Base-by-base conservation (phyloP, 768 basidiomycete genomes). In the Calocera cornea region DNA sequence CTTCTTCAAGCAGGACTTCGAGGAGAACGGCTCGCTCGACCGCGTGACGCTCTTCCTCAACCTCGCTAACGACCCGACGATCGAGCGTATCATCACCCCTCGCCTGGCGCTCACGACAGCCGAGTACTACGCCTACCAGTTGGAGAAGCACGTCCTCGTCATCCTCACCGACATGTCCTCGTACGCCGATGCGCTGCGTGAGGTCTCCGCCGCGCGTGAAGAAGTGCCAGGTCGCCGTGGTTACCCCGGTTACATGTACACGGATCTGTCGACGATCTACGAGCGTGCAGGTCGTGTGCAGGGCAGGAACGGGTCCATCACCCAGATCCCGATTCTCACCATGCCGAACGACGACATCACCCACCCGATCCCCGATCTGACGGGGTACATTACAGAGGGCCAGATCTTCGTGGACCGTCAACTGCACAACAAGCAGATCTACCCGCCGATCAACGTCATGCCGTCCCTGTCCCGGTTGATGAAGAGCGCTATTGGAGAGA, bases 341-440 rank as follows among this genome's bases (percentile, higher is more conserved):
- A 99, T 99, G 97, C 97, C 97, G 29, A 99, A 98, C 79, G 97
- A 98, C 78, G 95, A 98, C 82, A 99, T 99, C 78, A 98, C 97
- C n/a, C 97, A 99, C 79, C 97, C 97, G 68, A 97, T 99, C 79
- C 95, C 95, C 75, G 95, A 97, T 85, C 82, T 98, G 77, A 98
- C 95, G 70, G 97, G 97, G 65, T 99, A 98, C 79, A 99, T 99
- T 77, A 95, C 95, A 64, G 95, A 98, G 82, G 97, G 97, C 64
- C 97, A 99, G 80, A 97, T 99, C 80, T 95, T 88, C 77, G 90
- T 99, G 74, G 97, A 99, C 82, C 88, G 97, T 71, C 92, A 97
- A 77, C 81, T 99, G 76, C 83, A 97, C 83, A 97, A 99, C 81
- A 83, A 89, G 73, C 92, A 94, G 78, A 95, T 98, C 76, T 98